Percentiles rank a stretch among this genome's conserved stretches.
Evolutionary conservation across 2,329 filamentous ascomycete species (phyloP).

Genomic region (Cryphonectria japonica): DNA sequence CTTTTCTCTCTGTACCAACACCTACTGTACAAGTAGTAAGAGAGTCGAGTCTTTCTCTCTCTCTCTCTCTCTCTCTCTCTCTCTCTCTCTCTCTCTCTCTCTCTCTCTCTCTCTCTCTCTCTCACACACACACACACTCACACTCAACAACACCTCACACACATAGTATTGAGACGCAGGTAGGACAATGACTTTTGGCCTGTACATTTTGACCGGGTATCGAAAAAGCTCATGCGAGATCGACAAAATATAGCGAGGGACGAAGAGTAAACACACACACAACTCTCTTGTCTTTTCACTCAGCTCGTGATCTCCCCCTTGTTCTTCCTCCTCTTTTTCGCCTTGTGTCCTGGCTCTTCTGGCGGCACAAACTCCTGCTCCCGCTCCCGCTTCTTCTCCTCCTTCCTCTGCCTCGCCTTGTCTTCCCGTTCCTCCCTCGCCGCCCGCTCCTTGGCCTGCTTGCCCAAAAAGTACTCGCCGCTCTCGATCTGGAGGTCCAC

Average conservation of each 20-base stretch:
- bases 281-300: not conserved
- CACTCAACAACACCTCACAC: not conserved
- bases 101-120: too few relatives aligned
- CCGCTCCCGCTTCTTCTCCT: conserved; percentile 83
- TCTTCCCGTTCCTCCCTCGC: conserved; percentile 79
- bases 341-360: conserved; percentile 69
- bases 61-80: too few relatives aligned
- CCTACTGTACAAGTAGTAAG: not conserved
- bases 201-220: conserved; percentile 27
- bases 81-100: too few relatives aligned
- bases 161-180: not conserved
- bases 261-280: not conserved
- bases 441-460: conserved; percentile 87
- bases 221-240: conserved; percentile 18
- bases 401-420: conserved; percentile 84
- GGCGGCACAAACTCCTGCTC: conserved; percentile 87
- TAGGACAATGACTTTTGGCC: conserved; percentile 24
- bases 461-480: conserved; percentile 94
- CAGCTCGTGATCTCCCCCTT: conserved; percentile 41
- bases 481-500: conserved; percentile 96
- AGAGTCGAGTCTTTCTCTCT: not conserved
- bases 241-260: not conserved
- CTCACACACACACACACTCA: too few relatives aligned
- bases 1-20: too few relatives aligned
- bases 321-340: conserved; percentile 67